Evolutionary conservation across 257 asterid genomes (phyloP).

Genomic region (Nemophila menziesii): DNA sequence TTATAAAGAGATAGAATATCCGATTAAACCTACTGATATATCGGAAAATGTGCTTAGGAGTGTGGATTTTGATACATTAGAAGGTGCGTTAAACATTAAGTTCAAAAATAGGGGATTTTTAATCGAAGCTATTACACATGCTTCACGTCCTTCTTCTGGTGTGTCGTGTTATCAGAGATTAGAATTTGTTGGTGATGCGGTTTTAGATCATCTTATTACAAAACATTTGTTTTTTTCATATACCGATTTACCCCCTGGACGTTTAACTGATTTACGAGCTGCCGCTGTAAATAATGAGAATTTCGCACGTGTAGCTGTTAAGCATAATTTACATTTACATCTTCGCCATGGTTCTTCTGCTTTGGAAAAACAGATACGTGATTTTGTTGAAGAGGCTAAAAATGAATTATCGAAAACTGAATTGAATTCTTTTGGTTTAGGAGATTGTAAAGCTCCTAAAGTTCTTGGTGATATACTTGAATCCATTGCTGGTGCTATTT

Average conservation of each 20-base stretch:
- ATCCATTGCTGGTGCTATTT: slow-evolving; percentile 98
- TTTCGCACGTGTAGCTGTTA: slow-evolving; percentile 95
- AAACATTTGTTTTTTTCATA: slow-evolving; percentile 77
- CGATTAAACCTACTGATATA: slow-evolving; percentile 40
- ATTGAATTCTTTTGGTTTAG: slow-evolving; percentile 89
- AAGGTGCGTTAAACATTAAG: slow-evolving; percentile 48
- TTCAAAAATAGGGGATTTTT: slow-evolving; percentile 59
- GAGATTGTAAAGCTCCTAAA: slow-evolving; percentile 99
- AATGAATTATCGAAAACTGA: slow-evolving; percentile 67
- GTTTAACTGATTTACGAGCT: slow-evolving; percentile 92
- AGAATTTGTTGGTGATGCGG: slow-evolving; percentile 98
- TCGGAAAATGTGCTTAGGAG: slow-evolving; percentile 61
- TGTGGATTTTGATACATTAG: slow-evolving; percentile 66
- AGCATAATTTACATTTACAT: slow-evolving; percentile 74
- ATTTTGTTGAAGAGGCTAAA: slow-evolving; percentile 78
- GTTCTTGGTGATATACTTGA: slow-evolving; percentile 97
- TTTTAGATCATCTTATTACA: slow-evolving; percentile 92
- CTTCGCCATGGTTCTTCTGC: slow-evolving; percentile 98
- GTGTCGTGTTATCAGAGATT: slow-evolving; percentile 93
- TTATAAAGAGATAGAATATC: slow-evolving; percentile 40
- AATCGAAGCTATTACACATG: slow-evolving; percentile 98
- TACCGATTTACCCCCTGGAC: slow-evolving; percentile 97
- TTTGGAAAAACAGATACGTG: slow-evolving; percentile 92
- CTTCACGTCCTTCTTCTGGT: slow-evolving; percentile 96
- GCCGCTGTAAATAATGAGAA: slow-evolving; percentile 98